Base-by-base conservation (phyloP, 305 asterid genomes). In the Fraxinus floribunda region DNA sequence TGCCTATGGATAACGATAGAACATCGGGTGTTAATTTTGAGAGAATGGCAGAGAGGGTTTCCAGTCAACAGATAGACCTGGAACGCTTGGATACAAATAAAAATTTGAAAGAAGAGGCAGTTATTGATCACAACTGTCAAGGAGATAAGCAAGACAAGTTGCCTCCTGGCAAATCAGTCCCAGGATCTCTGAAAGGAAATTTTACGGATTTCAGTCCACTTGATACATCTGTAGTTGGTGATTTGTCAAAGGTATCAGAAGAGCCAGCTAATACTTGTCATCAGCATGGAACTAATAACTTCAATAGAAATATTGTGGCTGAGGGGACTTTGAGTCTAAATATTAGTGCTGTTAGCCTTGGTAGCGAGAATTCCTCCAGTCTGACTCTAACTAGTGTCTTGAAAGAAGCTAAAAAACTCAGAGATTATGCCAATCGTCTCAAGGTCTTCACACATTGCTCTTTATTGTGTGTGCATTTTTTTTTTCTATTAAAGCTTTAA, bases 381-480 rank as follows among this genome's bases (percentile, higher is more conserved):
- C 87, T 81, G 81, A 60, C 85, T 81, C 88, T 88, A 83, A 84
- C 90, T 76, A 49, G 68, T 85, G 88, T 79, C 77, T 79, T 94
- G 84, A 90, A 88, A 85, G 94, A 93, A 91, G 99, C 98, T 81
- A 95, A 94, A 88, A 86, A 72, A 46, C 96, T 90, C 68, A 91
- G 88, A 89, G 83, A 49, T 57, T 90, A 83, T 88, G 97, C 98
- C 49, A 94, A 93, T 86, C 91, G 84, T 88, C 87, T 93, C 34
- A 94, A 95, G 98, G 99, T 95, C 83, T 76, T 79, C 80, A 13
- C 78, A 72, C 26, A 71, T 82, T 75, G 70, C 76, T 85, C 84
- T 83, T 76, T 73, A 6, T 79, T 71, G 24, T 76, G 24, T 78
- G 62, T 22, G 24, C 60, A 16, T 55, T 26, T 15, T 79, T 73